Base-by-base conservation (phyloP, 345 rosid species). In the Viola odorata region DNA sequence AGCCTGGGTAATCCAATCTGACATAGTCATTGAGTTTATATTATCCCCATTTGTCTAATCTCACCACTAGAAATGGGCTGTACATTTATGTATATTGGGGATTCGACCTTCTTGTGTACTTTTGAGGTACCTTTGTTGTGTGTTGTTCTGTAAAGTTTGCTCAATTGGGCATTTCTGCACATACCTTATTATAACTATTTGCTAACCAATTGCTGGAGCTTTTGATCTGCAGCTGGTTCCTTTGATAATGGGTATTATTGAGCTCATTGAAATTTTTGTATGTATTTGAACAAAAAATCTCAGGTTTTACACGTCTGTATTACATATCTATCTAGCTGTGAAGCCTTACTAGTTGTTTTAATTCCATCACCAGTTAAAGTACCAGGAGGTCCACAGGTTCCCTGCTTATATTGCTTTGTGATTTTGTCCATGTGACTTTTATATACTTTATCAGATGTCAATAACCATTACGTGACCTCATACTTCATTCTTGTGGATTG, bases 71-170 rank as follows among this genome's bases (percentile, higher is more conserved):
- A 61, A 69, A 66, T 75, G 81, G 80, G 70, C 72, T 84, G 86
- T 84, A 84, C 59, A 79, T 84, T 69, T 67, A 73, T 73, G 81
- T 69, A 81, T 75, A 81, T 76, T 57, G 70, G 73, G 67, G 76
- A 70, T 61, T 74, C 69, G 68, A 74, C 70, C 64, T 42, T 66
- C 64, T 77, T 59, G 71, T 75, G 69, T 67, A 74, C 73, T 55
- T 73, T 66, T 23, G 73, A 61, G 80, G 63, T 69, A 69, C 58
- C 68, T 66, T 74, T 66, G 69, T 50, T 63, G 66, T 69, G 65
- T 72, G 73, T 61, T 68, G 67, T 69, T 64, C 66, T 84, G 81
- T 79, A 81, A 81, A 81, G 76, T 67, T 71, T 69, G 73, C 73
- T 73, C 75, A 60, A 73, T 69, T 73, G 80, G 77, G 78, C 71